Conservation (phyloP, 257 asterid genomes). For the Plantago elongata region DNA sequence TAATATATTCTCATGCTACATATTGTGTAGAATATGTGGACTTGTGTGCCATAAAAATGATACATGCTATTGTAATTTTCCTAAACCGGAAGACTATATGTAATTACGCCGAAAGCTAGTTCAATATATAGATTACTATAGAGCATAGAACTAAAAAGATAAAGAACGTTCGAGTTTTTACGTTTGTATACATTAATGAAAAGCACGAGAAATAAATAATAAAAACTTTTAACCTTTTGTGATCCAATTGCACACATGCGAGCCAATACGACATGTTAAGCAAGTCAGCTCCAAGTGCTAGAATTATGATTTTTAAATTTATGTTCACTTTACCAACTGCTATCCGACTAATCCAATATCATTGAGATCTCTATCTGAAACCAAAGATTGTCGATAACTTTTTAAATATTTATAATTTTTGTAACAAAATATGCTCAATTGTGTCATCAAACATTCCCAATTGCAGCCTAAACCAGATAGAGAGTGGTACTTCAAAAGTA, state of each 20-base stretch:
- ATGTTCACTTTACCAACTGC: conserved; percentile 1
- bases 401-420: neutral
- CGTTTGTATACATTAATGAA: neutral
- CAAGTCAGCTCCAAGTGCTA: conserved; percentile 10
- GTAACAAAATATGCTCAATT: neutral
- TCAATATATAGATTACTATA: too few relatives aligned
- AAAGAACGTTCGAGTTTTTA: too few relatives aligned
- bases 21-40: too few relatives aligned
- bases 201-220: neutral
- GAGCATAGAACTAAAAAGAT: too few relatives aligned
- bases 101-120: too few relatives aligned
- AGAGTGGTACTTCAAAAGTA: neutral
- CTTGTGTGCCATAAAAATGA: too few relatives aligned
- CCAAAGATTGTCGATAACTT: neutral
- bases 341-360: neutral
- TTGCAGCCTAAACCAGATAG: conserved; percentile 3
- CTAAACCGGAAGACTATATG: too few relatives aligned
- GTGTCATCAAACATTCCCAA: conserved; percentile 6
- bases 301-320: neutral
- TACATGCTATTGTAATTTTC: too few relatives aligned
- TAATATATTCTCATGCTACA: too few relatives aligned
- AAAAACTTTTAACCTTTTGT: neutral
- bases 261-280: neutral
- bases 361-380: conserved; percentile 13
- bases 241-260: conserved; percentile 13